phyloP scores from a whole-genome alignment of 257 asterid species.

The Pogostemon cablin region DNA sequence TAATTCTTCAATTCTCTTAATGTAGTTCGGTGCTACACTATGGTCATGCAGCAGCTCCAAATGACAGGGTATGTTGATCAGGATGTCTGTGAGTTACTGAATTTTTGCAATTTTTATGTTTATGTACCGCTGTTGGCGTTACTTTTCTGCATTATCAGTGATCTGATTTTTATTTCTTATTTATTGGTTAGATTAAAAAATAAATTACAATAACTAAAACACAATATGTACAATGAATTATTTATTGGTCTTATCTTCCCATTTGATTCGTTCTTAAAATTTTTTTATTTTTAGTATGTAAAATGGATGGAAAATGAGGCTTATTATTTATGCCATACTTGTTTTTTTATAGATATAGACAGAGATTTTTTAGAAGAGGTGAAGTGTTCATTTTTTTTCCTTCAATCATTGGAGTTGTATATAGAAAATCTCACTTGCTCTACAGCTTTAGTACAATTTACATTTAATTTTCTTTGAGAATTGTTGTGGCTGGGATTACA shows the following conservation, averaged over 20 bases:
- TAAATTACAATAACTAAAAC: constrained; percentile 1
- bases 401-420: constrained; percentile 4
- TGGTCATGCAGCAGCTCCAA: constrained; percentile 99
- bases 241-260: not conserved
- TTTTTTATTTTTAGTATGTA: too few species aligned
- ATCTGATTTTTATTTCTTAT: constrained; percentile 3
- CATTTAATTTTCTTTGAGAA: not conserved
- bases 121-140: not conserved
- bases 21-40: constrained; percentile 92
- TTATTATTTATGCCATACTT: too few species aligned
- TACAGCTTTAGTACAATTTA: constrained; percentile 4
- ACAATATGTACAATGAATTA: not conserved
- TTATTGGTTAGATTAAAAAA: constrained; percentile 26
- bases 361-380: too few species aligned
- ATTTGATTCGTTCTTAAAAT: too few species aligned
- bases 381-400: too few species aligned
- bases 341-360: too few species aligned
- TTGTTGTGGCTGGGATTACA: not conserved
- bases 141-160: not conserved
- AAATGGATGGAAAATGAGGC: too few species aligned
- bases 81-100: constrained; percentile 18
- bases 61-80: constrained; percentile 72
- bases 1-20: constrained; percentile 30
- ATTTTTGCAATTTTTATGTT: constrained; percentile 19
- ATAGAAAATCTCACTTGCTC: not conserved